Evolutionary conservation across 129 eudicot species (phyloP), one percentile per base, ranked within the genome.

Genomic region (Rutidosis leptorrhynchoides): DNA sequence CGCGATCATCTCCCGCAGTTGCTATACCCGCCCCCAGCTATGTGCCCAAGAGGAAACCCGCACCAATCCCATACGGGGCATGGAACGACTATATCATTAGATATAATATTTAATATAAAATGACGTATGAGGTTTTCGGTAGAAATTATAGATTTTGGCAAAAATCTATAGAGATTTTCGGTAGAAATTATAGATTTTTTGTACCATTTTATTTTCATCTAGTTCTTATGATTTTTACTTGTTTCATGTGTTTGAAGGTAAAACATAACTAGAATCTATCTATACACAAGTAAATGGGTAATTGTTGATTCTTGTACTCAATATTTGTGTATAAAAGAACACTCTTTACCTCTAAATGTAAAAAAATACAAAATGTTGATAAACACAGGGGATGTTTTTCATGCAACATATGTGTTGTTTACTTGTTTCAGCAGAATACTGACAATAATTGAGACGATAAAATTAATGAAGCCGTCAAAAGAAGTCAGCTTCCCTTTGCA

Each of bases 331-430:
- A 27, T 26, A 58, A 63, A 51, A 77, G 67, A 64, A 52, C 65
- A 55, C 62, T 58, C 62, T 16, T 67, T 61, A 45, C 69, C 78
- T 65, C 68, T 57, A 48, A 51, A 78, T 40, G 33, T 67, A 43
- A 70, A n/a, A n/a, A n/a, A 70, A 58, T 75, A 28, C 25, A 65
- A 22, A 45, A 54, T 17, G 65, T 70, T 66, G 64, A 54, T 11
- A 72, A 65, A 60, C 22, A 75, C 10, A 30, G 37, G 37, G 68
- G 61, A 35, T 28, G 23, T 60, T 45, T 54, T 53, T 72, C 67
- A 79, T 56, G 72, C 69, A 71, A 74, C 57, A 65, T 75, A 66
- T 59, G 76, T 70, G 66, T 71, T 74, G 73, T 58, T 74, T 58
- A 69, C 43, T 63, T 55, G 60, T 65, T 70, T 64, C 51, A 62